Conservation (phyloP, 306 rosid species). For the Sechiopsis laciniata region DNA sequence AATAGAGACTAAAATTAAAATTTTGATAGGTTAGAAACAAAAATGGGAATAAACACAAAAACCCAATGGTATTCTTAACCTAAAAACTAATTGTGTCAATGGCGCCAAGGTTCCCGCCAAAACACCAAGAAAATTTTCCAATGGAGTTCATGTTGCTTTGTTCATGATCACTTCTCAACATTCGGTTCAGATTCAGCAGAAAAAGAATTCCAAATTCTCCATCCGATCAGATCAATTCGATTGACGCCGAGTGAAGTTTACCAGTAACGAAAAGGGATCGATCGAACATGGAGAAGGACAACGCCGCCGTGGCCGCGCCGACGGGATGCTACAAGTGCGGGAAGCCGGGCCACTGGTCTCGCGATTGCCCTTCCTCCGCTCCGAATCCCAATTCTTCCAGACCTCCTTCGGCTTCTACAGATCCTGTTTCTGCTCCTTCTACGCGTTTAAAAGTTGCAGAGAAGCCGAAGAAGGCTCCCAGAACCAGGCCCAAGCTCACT, state of each 20-base stretch:
- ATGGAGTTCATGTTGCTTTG: background rate
- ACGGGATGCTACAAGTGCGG: slow-evolving; percentile 98
- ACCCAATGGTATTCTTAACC: no score
- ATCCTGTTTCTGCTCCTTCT: slow-evolving; percentile 11
- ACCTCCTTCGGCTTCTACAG: slow-evolving; percentile 26
- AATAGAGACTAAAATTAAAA: no score
- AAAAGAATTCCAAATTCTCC: background rate
- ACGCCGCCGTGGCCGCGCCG: slow-evolving; percentile 36
- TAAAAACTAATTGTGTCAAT: background rate
- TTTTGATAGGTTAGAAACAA: no score
- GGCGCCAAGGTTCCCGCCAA: slow-evolving; percentile 18
- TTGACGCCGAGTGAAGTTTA: background rate
- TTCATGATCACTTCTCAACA: slow-evolving; percentile 3
- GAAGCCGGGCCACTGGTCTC: slow-evolving; percentile 96
- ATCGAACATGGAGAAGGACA: slow-evolving; percentile 22
- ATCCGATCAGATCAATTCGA: background rate
- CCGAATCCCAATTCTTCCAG: slow-evolving; percentile 26
- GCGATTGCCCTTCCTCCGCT: slow-evolving; percentile 77
- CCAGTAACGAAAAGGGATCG: background rate
- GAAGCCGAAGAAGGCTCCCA: slow-evolving; percentile 57
- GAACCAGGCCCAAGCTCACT: slow-evolving; percentile 73
- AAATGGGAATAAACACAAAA: no score
- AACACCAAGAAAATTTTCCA: background rate
- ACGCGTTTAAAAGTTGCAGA: slow-evolving; percentile 23
- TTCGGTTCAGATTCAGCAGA: background rate